These are phyloP conservation scores for Cryptosporidium viatorum DNA, from an alignment of 169 alveolate species.

Conservation along the genomic window DNA sequence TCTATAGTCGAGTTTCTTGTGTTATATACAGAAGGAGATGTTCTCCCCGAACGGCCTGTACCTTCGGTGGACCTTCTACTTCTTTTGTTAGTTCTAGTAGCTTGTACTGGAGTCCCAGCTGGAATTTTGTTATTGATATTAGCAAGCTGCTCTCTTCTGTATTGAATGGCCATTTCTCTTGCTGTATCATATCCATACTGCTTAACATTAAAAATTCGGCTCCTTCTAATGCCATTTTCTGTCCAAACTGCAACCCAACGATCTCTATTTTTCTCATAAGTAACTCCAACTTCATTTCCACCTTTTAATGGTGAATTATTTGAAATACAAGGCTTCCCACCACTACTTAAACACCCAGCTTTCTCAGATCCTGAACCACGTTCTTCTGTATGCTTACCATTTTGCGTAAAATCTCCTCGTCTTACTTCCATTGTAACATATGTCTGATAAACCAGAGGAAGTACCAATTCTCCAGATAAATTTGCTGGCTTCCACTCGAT, in stretches of 20 bases:
- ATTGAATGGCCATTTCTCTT: conserved; percentile 69
- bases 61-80: conserved; percentile 28
- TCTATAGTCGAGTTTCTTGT: conserved; percentile 54
- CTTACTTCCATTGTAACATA: conserved; percentile 37
- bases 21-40: conserved; percentile 50
- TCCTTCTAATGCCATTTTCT: conserved; percentile 72
- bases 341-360: neutral
- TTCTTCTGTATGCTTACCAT: neutral
- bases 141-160: conserved; percentile 60
- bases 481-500: conserved; percentile 50
- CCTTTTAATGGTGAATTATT: conserved; percentile 30
- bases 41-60: neutral
- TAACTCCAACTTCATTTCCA: conserved; percentile 68
- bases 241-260: conserved; percentile 77
- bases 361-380: neutral
- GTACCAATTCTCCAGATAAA: conserved; percentile 21
- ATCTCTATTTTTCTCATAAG: conserved; percentile 71
- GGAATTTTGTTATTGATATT: conserved; percentile 1
- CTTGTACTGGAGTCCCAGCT: conserved; percentile 1
- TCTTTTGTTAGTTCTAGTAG: conserved; percentile 26
- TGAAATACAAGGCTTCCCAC: neutral
- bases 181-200: conserved; percentile 75
- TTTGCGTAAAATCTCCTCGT: neutral
- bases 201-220: conserved; percentile 71
- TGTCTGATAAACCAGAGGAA: conserved; percentile 64